Evolutionary conservation across 495 filamentous ascomycete genomes (phyloP), one percentile per base, ranked within the genome.

Genomic region (Penicillium samsonianum): DNA sequence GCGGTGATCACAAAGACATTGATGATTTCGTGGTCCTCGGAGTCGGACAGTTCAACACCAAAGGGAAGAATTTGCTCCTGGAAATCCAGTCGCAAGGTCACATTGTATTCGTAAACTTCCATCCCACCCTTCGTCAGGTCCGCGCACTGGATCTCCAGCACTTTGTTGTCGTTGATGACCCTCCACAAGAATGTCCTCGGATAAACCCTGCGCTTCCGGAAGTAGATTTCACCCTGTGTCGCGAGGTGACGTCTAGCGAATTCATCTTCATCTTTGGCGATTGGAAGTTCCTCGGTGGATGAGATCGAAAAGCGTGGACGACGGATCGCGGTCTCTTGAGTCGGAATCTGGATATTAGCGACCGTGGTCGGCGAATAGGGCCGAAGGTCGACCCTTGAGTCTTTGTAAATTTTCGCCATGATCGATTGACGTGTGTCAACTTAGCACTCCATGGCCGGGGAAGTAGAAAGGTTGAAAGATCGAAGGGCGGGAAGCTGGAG

Each of bases 121-220:
- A 84, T 78, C 19, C 81, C 78, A 48, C 84, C 79, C 69, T 89
- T 93, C 35, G 82, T 87, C 55, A 97, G 72, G 73, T 98, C 94
- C 64, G 87, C 84, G 33, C 85, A 86, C 70, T 90, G 88, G 50
- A 98, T 79, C 68, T 92, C 90, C 51, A 98, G 78, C 44, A 92
- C 79, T 62, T 83, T 89, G 65, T 85, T 85, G 64, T 87, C 85
- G 66, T 95, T 87, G 58, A 97, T 73, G 19, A 98, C 80, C 52
- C 94, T 80, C 93, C 95, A 98, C 22, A 96, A 80, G 62, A 98
- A 92, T 65, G 82, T 87, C 62, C 90, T 84, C 45, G 94, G 95
- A 55, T 88, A 89, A 52, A 77, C 74, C 55, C 84, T 83, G 61
- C 86, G 80, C 64, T 83, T 84, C 52, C 93, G 83, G 72, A 96